These are phyloP conservation scores for Trichoderma erinaceum DNA, from an alignment of 495 filamentous ascomycete genomes.

Conservation along the genomic window DNA sequence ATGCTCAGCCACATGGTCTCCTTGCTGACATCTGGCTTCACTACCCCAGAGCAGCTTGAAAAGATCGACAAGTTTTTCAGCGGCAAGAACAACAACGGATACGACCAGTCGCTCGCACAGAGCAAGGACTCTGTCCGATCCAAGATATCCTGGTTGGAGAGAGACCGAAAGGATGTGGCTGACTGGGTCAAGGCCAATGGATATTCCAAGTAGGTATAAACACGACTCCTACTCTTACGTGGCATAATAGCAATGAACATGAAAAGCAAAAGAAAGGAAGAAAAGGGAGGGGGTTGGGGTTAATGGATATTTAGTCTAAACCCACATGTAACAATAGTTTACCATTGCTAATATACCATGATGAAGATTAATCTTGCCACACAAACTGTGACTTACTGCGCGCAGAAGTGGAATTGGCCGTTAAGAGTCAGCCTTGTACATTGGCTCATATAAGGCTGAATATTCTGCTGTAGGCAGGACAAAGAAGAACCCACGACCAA, in stretches of 20 bases:
- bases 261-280: neutral
- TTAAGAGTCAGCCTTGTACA: neutral
- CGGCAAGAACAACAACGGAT: constrained; percentile 71
- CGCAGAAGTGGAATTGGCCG: neutral
- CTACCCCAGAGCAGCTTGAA: constrained; percentile 56
- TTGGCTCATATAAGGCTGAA: too few relatives aligned
- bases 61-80: constrained; percentile 82
- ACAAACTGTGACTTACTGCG: neutral
- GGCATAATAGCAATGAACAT: neutral
- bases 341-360: neutral
- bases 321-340: neutral
- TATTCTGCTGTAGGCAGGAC: too few relatives aligned
- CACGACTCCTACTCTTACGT: neutral
- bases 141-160: constrained; percentile 67
- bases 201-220: constrained; percentile 31
- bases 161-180: constrained; percentile 60
- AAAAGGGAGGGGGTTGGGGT: neutral
- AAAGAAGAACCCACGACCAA: too few relatives aligned
- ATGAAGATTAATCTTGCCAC: neutral
- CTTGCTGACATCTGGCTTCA: constrained; percentile 64
- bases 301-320: neutral
- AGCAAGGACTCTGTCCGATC: constrained; percentile 73
- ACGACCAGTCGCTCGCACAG: constrained; percentile 70
- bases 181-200: constrained; percentile 66
- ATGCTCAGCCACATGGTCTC: constrained; percentile 78